Evolutionary conservation across 2,329 filamentous ascomycete genomes (phyloP).

Genomic region (Curvularia verruculosa): DNA sequence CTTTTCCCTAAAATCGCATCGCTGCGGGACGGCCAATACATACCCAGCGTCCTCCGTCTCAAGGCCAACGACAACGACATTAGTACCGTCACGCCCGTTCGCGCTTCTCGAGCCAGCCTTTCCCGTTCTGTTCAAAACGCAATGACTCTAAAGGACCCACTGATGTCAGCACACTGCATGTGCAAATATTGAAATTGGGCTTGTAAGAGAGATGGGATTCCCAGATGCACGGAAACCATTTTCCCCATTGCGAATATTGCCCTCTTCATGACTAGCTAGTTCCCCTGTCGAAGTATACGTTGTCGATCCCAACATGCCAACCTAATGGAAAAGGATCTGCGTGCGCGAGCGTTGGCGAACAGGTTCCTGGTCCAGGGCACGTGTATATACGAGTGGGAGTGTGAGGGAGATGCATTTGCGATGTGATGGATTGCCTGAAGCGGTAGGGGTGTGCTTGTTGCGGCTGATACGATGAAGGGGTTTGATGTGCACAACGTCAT

Average conservation of each 20-base stretch:
- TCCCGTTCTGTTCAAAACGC: too few relatives aligned
- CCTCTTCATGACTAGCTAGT: neutral
- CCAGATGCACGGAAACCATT: neutral
- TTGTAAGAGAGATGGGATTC: neutral
- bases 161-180: neutral
- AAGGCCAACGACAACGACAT: neutral
- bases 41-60: neutral
- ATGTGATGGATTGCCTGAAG: neutral
- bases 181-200: neutral
- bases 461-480: neutral
- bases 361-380: too few relatives aligned
- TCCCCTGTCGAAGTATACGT: too few relatives aligned
- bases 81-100: neutral
- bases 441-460: neutral
- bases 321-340: neutral
- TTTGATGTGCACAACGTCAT: neutral
- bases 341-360: neutral
- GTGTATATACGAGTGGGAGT: too few relatives aligned
- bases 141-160: neutral
- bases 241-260: neutral
- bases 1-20: neutral
- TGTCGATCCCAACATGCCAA: too few relatives aligned
- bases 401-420: neutral
- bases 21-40: neutral
- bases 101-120: too few relatives aligned